Conservation (phyloP, 2,329 filamentous ascomycete genomes). For the Diaporthe ampelina region DNA sequence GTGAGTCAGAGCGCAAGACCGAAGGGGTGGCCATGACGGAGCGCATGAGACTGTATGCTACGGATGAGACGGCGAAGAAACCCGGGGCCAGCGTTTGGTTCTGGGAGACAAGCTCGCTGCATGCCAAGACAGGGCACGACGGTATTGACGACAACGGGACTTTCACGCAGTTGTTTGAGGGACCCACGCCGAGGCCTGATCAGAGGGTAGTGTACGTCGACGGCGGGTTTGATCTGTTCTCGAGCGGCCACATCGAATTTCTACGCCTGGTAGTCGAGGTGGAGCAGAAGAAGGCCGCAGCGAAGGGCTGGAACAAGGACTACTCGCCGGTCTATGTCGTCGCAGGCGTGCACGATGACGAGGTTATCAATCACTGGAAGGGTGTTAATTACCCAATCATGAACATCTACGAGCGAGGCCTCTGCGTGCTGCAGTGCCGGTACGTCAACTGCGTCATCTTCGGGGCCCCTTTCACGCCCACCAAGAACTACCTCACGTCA, state of each 20-base stretch:
- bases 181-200: constrained; percentile 78
- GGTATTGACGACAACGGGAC: constrained; percentile 72
- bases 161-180: constrained; percentile 78
- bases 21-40: constrained; percentile 79
- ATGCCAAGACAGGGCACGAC: constrained; percentile 57
- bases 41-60: constrained; percentile 87
- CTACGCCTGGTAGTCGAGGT: constrained; percentile 80
- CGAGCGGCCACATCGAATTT: constrained; percentile 96
- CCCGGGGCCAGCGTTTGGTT: constrained; percentile 90
- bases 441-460: constrained; percentile 92
- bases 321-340: constrained; percentile 90
- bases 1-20: constrained; percentile 72
- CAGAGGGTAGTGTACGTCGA: constrained; percentile 96
- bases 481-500: constrained; percentile 80
- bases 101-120: constrained; percentile 73
- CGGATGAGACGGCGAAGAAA: constrained; percentile 82
- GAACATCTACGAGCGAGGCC: constrained; percentile 97
- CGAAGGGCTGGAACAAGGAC: constrained; percentile 83
- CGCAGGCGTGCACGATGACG: constrained; percentile 93
- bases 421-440: constrained; percentile 96
- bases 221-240: constrained; percentile 96
- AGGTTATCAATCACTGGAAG: constrained; percentile 96
- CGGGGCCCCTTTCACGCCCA: constrained; percentile 89
- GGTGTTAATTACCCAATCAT: constrained; percentile 99
- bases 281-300: constrained; percentile 78